phyloP scores from a whole-genome alignment of 257 asterid genomes.

The Ligustrum vulgare region DNA sequence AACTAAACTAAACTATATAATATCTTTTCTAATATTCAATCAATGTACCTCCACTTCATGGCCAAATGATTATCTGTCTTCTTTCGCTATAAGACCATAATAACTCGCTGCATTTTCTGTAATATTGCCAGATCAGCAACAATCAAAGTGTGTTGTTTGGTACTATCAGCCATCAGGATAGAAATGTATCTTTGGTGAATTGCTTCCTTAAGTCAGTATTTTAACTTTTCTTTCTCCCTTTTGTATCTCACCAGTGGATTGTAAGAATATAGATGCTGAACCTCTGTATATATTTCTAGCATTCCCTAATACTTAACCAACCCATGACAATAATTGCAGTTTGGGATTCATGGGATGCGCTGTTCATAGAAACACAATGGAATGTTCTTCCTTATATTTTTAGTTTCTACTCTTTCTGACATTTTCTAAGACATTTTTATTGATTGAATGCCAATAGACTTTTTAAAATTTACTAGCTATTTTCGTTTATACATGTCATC shows the following conservation, averaged over 20 bases:
- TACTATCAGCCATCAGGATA: too few relatives aligned
- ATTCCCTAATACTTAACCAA: background rate
- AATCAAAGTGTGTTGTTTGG: background rate
- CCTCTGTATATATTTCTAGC: background rate
- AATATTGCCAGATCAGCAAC: background rate
- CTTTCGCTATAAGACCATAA: background rate
- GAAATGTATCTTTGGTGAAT: background rate
- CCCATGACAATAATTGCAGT: background rate
- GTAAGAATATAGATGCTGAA: background rate
- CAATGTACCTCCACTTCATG: background rate
- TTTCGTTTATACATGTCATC: background rate
- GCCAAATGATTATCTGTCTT: background rate
- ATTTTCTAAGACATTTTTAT: too few relatives aligned
- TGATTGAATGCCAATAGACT: background rate
- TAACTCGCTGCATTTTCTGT: background rate
- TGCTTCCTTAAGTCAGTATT: background rate
- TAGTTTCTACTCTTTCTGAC: background rate
- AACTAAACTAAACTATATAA: too few relatives aligned
- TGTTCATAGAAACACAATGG: background rate
- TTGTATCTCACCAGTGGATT: background rate
- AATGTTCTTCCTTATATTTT: background rate
- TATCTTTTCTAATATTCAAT: too few relatives aligned
- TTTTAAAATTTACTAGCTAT: too few relatives aligned
- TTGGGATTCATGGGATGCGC: background rate
- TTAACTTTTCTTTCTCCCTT: too few relatives aligned